These are phyloP conservation scores for Blastocystis sp. DNA, from an alignment of 352 stramenopile genomes.

Conservation along the genomic window DNA sequence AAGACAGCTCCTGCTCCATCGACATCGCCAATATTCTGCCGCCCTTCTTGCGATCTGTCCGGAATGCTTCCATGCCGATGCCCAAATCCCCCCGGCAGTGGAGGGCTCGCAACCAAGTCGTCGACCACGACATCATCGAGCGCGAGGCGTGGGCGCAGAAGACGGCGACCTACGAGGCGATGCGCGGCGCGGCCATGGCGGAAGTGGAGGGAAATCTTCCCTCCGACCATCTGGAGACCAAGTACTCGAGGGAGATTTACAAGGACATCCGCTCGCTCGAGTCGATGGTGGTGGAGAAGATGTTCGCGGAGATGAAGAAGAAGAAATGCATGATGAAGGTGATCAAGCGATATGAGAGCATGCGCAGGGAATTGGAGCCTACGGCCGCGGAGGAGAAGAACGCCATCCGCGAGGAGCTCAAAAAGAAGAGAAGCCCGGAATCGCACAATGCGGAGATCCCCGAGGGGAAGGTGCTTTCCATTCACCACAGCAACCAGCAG, in stretches of 20 bases:
- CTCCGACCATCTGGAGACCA: slow-evolving; percentile 16
- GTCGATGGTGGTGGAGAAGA: background rate
- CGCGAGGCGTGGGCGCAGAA: background rate
- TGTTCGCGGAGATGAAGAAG: slow-evolving; percentile 19
- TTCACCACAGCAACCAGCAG: background rate
- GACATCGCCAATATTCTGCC: slow-evolving; percentile 27
- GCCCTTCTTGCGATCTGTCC: background rate
- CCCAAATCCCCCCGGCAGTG: background rate
- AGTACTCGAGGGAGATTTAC: background rate
- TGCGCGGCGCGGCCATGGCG: background rate
- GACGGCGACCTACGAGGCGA: slow-evolving; percentile 4
- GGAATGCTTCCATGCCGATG: background rate
- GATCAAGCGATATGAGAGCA: slow-evolving; percentile 1
- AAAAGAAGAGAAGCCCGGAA: background rate
- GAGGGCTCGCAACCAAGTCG: background rate
- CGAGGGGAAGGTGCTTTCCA: background rate
- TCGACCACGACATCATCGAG: background rate
- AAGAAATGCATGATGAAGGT: background rate
- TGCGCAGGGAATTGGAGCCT: background rate
- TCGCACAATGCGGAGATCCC: background rate
- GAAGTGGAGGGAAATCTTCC: background rate
- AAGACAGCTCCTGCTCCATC: background rate
- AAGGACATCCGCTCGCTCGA: slow-evolving; percentile 1
- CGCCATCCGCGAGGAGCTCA: background rate
- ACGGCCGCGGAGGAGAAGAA: background rate